These are phyloP conservation scores for Xylariaceae sp. DNA, from an alignment of 2,329 filamentous ascomycete species.

Conservation along the genomic window DNA sequence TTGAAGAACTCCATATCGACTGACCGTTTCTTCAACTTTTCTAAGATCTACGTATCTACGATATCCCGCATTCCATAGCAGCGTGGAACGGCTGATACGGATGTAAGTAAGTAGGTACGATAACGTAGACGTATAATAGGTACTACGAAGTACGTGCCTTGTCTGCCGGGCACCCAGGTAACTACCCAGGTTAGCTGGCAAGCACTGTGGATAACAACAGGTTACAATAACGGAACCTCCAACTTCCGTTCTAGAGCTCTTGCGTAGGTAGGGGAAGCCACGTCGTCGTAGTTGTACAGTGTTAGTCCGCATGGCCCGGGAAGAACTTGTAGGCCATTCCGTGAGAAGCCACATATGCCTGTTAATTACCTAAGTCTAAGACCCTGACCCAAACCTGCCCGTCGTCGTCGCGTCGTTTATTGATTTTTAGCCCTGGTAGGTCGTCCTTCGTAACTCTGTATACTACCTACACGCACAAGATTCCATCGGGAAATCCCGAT, in stretches of 20 bases:
- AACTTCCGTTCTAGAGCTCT: slow-evolving; percentile 17
- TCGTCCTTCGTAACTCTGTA: not conserved
- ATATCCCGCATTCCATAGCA: no score
- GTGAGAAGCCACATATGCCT: slow-evolving; percentile 17
- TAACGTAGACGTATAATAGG: no score
- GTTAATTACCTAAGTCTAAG: not conserved
- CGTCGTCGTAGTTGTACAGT: not conserved
- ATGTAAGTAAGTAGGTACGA: no score
- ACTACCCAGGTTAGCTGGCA: slow-evolving; percentile 1
- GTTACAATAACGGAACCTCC: slow-evolving; percentile 16
- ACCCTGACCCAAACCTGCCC: no score
- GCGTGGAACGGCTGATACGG: no score
- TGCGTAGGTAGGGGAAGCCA: not conserved
- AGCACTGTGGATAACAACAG: slow-evolving; percentile 6
- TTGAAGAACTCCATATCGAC: no score
- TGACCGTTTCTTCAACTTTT: no score
- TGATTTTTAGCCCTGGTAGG: not conserved
- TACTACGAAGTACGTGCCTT: no score
- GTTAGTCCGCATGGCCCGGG: not conserved
- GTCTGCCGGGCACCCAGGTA: no score
- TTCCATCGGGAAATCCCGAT: not conserved
- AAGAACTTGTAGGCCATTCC: not conserved
- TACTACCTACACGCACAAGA: not conserved
- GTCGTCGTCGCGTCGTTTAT: not conserved
- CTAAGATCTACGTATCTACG: no score